phyloP scores from a whole-genome alignment of 208 protist species.

The Trichomonas vaginalis region DNA sequence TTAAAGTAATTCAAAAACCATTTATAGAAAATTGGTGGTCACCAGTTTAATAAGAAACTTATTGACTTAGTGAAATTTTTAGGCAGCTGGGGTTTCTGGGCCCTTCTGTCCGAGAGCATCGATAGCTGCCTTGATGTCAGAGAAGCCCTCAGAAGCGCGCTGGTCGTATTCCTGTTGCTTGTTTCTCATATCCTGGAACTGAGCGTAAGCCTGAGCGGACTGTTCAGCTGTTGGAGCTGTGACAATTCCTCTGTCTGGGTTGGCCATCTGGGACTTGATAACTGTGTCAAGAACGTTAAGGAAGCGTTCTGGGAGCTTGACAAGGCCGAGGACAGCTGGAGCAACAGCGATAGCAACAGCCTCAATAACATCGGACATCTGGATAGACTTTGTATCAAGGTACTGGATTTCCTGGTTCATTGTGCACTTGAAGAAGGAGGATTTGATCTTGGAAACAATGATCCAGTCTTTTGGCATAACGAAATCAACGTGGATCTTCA shows the following conservation, averaged over 20 bases:
- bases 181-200: background rate
- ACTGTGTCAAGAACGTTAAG: background rate
- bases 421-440: background rate
- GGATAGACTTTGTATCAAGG: background rate
- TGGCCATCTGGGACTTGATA: background rate
- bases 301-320: background rate
- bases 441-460: background rate
- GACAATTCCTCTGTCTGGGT: background rate
- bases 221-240: background rate
- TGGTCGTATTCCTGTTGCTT: background rate
- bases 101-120: background rate
- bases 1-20: too few species aligned
- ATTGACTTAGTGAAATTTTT: too few species aligned
- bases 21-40: too few species aligned
- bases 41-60: too few species aligned
- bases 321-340: background rate
- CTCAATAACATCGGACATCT: background rate
- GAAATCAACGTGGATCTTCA: background rate
- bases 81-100: too few species aligned
- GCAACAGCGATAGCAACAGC: background rate
- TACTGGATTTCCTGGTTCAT: background rate
- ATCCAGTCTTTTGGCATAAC: background rate
- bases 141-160: background rate
- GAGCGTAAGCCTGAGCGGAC: background rate
- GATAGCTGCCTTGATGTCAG: background rate